Evolutionary conservation across 495 filamentous ascomycete genomes (phyloP).

Genomic region (Xylaria nigripes): DNA sequence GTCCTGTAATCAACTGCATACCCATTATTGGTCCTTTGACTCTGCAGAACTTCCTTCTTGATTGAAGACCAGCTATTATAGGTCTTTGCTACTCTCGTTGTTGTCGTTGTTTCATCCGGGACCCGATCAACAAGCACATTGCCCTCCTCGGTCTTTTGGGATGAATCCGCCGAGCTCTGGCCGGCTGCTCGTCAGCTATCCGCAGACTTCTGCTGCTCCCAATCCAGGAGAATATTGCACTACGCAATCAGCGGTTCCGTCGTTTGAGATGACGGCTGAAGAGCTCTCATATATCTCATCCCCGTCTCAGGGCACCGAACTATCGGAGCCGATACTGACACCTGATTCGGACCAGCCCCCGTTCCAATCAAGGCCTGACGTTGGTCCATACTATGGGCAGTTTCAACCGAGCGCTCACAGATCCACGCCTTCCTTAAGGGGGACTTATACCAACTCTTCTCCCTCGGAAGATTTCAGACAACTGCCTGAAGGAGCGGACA

Average conservation of each 20-base stretch:
- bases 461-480: background rate
- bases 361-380: background rate
- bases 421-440: background rate
- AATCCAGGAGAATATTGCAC: slow-evolving; percentile 8
- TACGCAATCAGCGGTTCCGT: slow-evolving; percentile 14
- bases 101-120: background rate
- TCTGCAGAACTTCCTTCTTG: no score
- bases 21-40: no score
- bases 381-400: background rate
- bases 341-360: background rate
- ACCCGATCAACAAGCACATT: background rate
- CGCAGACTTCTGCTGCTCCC: background rate
- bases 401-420: background rate
- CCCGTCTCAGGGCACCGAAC: slow-evolving; percentile 8
- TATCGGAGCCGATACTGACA: background rate
- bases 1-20: background rate
- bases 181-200: slow-evolving; percentile 13
- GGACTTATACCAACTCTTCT: background rate
- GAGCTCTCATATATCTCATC: slow-evolving; percentile 9
- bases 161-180: slow-evolving; percentile 12
- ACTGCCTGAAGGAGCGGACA: background rate
- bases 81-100: background rate
- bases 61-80: no score
- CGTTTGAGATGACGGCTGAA: slow-evolving; percentile 1
- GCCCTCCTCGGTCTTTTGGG: background rate